Evolutionary conservation across 441 rosid species (phyloP).

Genomic region (Gossypium gossypioides): DNA sequence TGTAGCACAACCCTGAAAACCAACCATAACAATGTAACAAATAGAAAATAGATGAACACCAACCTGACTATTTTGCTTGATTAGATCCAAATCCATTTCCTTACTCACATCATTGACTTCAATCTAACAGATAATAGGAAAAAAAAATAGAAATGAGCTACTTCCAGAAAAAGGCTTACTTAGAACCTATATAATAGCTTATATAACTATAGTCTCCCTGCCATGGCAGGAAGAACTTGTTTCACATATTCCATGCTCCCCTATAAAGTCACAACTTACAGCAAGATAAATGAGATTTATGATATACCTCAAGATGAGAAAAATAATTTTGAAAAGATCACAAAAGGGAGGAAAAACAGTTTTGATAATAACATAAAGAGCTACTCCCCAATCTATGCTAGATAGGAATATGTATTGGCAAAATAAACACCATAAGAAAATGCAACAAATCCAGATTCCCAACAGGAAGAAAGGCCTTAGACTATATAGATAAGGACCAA

Average conservation of each 20-base stretch:
- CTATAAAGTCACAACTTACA: background rate
- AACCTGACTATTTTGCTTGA: constrained; percentile 97
- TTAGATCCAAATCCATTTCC: constrained; percentile 99
- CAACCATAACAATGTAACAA: constrained; percentile 6
- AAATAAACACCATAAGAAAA: background rate
- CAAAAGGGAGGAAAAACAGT: background rate
- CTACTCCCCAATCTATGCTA: background rate
- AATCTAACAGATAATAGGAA: constrained; percentile 42
- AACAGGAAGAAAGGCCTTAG: background rate
- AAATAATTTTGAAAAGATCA: background rate
- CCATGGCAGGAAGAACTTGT: background rate
- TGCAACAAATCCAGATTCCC: background rate
- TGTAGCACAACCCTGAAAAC: background rate
- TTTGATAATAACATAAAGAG: background rate
- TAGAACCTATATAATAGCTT: background rate
- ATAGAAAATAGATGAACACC: background rate
- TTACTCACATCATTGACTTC: constrained; percentile 97
- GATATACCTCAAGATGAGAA: background rate
- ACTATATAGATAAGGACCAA: background rate
- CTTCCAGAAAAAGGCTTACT: background rate
- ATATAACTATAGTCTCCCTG: background rate
- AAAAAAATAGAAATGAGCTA: background rate
- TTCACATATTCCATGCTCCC: constrained; percentile 5
- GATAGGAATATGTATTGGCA: background rate
- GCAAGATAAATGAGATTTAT: background rate